Conservation (phyloP, 2,329 filamentous ascomycete genomes). For the Calonectria ilicicola region DNA sequence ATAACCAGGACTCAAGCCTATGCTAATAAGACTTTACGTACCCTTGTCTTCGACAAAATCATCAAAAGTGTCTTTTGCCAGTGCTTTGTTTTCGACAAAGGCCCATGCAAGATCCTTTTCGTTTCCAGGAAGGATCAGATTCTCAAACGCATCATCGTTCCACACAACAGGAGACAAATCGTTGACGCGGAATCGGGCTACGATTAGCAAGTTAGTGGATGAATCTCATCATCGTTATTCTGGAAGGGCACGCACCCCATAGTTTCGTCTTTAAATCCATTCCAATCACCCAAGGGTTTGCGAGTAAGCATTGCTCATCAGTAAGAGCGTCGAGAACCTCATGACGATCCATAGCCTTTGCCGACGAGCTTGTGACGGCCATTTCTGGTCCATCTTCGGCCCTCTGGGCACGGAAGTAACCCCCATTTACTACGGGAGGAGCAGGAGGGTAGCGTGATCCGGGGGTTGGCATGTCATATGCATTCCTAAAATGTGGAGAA, state of each 20-base stretch:
- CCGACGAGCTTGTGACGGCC: background rate
- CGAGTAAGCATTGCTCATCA: background rate
- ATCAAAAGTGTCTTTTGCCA: background rate
- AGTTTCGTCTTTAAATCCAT: background rate
- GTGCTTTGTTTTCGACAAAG: background rate
- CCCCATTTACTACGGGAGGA: background rate
- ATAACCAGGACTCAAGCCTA: background rate
- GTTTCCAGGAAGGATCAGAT: background rate
- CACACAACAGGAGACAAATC: background rate
- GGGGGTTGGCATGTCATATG: too few relatives aligned
- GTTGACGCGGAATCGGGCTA: background rate
- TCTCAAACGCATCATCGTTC: background rate
- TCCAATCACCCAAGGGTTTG: conserved; percentile 2
- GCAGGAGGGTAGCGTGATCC: too few relatives aligned
- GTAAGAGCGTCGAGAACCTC: background rate
- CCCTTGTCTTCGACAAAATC: conserved; percentile 8
- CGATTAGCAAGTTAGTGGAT: background rate
- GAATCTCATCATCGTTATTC: background rate
- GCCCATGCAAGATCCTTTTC: conserved; percentile 1
- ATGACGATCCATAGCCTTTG: background rate
- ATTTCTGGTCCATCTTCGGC: background rate
- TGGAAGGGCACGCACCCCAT: background rate
- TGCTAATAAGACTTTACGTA: background rate
- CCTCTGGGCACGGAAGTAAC: too few relatives aligned
- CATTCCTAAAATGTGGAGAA: too few relatives aligned